Evolutionary conservation across 2,329 filamentous ascomycete species (phyloP).

Genomic region (Xylariales sp.): DNA sequence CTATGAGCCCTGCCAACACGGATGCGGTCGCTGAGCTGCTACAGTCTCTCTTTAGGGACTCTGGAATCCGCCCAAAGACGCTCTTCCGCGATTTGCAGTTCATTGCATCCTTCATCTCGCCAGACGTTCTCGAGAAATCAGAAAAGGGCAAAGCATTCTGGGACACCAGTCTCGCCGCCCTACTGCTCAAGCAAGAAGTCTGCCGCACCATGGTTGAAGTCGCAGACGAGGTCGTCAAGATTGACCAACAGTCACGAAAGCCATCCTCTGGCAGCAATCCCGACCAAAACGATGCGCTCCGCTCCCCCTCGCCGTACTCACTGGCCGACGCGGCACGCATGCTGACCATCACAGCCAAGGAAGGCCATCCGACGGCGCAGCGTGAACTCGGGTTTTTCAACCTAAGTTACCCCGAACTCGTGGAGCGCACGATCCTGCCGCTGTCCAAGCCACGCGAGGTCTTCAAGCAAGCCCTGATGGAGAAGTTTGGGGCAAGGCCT

Average conservation of each 20-base stretch:
- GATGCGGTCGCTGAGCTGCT: slow-evolving; percentile 64
- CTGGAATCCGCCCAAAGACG: slow-evolving; percentile 69
- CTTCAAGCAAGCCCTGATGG: slow-evolving; percentile 85
- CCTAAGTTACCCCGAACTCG: slow-evolving; percentile 81
- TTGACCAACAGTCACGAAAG: slow-evolving; percentile 59
- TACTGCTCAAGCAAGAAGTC: slow-evolving; percentile 84
- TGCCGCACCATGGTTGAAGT: slow-evolving; percentile 79
- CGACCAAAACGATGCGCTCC: slow-evolving; percentile 32
- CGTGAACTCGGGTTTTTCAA: slow-evolving; percentile 92
- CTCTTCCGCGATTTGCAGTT: slow-evolving; percentile 79
- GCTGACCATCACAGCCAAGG: slow-evolving; percentile 90
- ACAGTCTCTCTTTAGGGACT: slow-evolving; percentile 61
- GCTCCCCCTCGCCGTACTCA: slow-evolving; percentile 56
- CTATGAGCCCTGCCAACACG: slow-evolving; percentile 48
- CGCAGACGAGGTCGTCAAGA: slow-evolving; percentile 65
- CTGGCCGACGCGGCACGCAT: slow-evolving; percentile 81
- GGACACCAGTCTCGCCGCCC: slow-evolving; percentile 80
- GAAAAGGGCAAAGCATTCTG: slow-evolving; percentile 77
- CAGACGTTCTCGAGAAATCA: slow-evolving; percentile 55
- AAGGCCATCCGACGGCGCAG: slow-evolving; percentile 83
- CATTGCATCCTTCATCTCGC: slow-evolving; percentile 61
- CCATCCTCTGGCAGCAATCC: slow-evolving; percentile 31
- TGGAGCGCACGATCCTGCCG: slow-evolving; percentile 75
- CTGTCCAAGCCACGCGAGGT: slow-evolving; percentile 81
- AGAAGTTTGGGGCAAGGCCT: slow-evolving; percentile 49